Conservation (phyloP, 331 rosid species). For the Acacia pycnantha region DNA sequence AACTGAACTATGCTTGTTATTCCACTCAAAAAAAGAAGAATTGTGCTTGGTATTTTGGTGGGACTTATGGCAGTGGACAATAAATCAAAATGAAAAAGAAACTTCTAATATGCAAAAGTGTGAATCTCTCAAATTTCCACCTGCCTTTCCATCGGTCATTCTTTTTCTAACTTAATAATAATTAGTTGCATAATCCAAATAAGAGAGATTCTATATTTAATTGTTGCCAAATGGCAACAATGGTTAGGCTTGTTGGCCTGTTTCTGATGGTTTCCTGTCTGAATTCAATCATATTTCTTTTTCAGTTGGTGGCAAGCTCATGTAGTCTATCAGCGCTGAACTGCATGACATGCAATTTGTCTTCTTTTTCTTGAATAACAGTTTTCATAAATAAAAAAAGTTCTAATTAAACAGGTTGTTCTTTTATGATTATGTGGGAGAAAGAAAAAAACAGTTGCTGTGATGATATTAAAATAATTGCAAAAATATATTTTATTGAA, state of each 20-base stretch:
- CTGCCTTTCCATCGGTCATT: neutral
- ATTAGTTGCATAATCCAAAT: neutral
- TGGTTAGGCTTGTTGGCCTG: neutral
- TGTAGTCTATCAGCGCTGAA: neutral
- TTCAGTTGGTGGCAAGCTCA: neutral
- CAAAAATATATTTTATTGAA: neutral
- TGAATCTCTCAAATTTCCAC: constrained; percentile 12
- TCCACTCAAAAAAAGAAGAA: neutral
- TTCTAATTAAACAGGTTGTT: constrained; percentile 13
- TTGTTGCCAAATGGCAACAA: constrained; percentile 1
- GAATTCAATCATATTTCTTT: neutral
- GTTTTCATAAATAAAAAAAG: neutral
- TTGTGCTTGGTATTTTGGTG: neutral
- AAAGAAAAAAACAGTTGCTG: neutral
- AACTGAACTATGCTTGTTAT: neutral
- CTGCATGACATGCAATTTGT: neutral
- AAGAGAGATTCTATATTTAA: neutral
- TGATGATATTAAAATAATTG: neutral
- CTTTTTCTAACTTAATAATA: constrained; percentile 4
- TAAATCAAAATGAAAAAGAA: neutral
- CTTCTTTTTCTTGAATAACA: neutral
- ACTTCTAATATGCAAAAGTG: neutral
- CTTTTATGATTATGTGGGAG: constrained; percentile 5
- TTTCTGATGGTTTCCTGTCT: neutral
- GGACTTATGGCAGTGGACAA: neutral